Base-by-base conservation (phyloP, 306 rosid species). In the Trifolium dubium region DNA sequence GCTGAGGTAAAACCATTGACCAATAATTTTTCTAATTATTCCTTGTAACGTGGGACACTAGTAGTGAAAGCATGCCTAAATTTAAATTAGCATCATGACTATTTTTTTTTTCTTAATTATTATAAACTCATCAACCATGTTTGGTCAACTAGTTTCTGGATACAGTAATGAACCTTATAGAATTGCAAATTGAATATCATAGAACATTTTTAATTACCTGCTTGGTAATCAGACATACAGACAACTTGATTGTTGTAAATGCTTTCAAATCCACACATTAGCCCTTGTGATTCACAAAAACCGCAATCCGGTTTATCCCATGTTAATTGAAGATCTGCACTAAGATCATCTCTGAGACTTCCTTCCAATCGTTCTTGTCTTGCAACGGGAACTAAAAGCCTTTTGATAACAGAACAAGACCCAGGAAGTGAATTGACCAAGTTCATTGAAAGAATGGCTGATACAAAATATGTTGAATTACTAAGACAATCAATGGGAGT, bases 231-330 rank as follows among this genome's bases (percentile, higher is more conserved):
- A 71, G 55, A 0, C 66, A 51, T 64, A 80, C 95, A 92, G 31
- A 67, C 47, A 53, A 84, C 80, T 65, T 73, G 84, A 59, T n/a
- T 64, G 74, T 76, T 81, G n/a, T 79, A 63, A 58, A 73, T 84
- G 84, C 67, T 81, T 35, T 39, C 63, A 51, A 82, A 82, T 49
- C 89, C 88, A 73, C 97, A 90, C 30, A 73, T 29, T 40, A 77
- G 79, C n/a, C 83, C 83, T 32, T 75, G 59, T 15, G 59, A 12
- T 77, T 92, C 98, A 14, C 97, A 92, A 14, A 3, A 19, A 63
- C 78, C 23, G 71, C 98, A 92, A 63, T 79, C 75, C 30, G 95
- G 98, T n/a, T 2, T 62, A 14, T 82, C 60, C 97, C 98, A 90
- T 58, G 82, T 73, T 73, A 89, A 78, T 29, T 5, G 51, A 59